These are phyloP conservation scores for Rhizophora apiculata DNA, from an alignment of 345 rosid species.

Conservation along the genomic window DNA sequence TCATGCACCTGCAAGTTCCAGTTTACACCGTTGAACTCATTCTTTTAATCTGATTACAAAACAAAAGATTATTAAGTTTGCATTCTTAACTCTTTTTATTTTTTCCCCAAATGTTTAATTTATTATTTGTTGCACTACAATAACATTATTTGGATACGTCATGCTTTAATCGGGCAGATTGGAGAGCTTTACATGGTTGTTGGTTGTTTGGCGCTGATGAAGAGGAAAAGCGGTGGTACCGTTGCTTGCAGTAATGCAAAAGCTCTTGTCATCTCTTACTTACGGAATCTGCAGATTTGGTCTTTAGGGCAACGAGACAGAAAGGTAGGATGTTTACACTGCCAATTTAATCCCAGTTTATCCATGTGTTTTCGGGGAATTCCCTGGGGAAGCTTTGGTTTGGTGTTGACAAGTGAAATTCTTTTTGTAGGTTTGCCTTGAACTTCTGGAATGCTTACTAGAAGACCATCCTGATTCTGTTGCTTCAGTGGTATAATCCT, in stretches of 20 bases:
- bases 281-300: too few relatives aligned
- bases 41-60: too few relatives aligned
- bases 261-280: too few relatives aligned
- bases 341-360: background rate
- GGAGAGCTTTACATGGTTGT: constrained; percentile 57
- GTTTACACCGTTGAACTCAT: too few relatives aligned
- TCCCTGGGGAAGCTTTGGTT: background rate
- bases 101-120: too few relatives aligned
- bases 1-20: too few relatives aligned
- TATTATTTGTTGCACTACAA: too few relatives aligned
- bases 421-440: constrained; percentile 72
- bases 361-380: background rate
- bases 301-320: constrained; percentile 72
- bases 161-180: too few relatives aligned
- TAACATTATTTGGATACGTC: too few relatives aligned
- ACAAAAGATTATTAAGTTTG: too few relatives aligned
- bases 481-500: too few relatives aligned
- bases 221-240: constrained; percentile 53
- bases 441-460: constrained; percentile 76
- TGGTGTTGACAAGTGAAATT: constrained; percentile 12
- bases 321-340: constrained; percentile 39
- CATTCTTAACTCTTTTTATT: too few relatives aligned
- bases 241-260: constrained; percentile 47
- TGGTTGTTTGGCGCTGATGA: constrained; percentile 83
- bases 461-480: constrained; percentile 38